These are phyloP conservation scores for Suillus clintonianus DNA, from an alignment of 768 basidiomycete species.

Conservation along the genomic window DNA sequence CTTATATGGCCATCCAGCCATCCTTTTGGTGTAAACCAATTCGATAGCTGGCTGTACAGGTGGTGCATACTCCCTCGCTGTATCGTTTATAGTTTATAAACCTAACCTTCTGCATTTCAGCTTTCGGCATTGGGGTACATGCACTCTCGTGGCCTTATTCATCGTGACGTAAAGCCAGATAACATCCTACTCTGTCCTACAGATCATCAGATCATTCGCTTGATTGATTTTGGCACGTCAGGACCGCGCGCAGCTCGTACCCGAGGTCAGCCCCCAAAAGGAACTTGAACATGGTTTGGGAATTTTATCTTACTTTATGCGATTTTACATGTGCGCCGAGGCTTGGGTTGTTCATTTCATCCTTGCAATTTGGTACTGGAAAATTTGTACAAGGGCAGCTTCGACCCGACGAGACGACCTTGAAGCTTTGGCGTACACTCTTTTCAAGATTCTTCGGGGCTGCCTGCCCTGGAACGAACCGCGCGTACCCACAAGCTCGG, in stretches of 20 bases:
- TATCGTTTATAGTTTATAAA: not conserved
- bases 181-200: conserved; percentile 32
- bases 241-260: not conserved
- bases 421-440: not conserved
- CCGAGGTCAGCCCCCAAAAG: conserved; percentile 27
- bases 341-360: too few relatives aligned
- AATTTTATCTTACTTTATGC: too few relatives aligned
- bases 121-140: not conserved
- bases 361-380: too few relatives aligned
- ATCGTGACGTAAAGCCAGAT: conserved; percentile 39
- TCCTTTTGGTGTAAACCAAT: conserved; percentile 33
- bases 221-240: conserved; percentile 35
- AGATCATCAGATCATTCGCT: conserved; percentile 24
- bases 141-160: conserved; percentile 24
- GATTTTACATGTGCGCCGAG: too few relatives aligned
- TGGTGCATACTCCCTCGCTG: not conserved
- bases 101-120: not conserved
- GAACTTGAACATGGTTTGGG: too few relatives aligned
- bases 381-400: too few relatives aligned
- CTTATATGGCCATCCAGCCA: conserved; percentile 33
- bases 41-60: conserved; percentile 8
- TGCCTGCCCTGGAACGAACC: not conserved
- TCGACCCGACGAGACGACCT: too few relatives aligned
- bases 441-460: not conserved
- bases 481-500: not conserved